A percentile compares a stretch with the other conserved stretches of the same genome.
Evolutionary conservation across 2,329 filamentous ascomycete genomes (phyloP).

Genomic region (Rhynchosporium graminicola): DNA sequence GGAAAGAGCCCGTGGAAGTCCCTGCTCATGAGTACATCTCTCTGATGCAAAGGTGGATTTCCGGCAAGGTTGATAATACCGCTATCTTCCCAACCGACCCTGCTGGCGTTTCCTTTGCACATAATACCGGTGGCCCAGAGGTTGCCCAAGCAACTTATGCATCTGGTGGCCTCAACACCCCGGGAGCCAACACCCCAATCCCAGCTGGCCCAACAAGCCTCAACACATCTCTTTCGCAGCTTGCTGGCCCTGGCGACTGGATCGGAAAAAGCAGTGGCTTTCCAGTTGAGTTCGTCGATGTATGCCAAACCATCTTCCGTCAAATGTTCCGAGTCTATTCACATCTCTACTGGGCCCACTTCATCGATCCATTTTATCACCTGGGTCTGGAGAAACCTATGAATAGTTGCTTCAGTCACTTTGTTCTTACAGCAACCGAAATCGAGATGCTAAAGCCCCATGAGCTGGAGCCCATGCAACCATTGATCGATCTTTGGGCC

Average conservation of each 20-base stretch:
- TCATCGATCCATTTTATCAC: conserved; percentile 79
- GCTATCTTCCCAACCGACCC: conserved; percentile 88
- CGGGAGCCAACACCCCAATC: conserved; percentile 43
- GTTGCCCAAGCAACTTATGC: conserved; percentile 57
- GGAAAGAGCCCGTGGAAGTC: conserved; percentile 85
- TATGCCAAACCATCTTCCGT: conserved; percentile 91
- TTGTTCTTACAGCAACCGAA: conserved; percentile 76
- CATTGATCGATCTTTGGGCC: conserved; percentile 87
- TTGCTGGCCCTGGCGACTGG: conserved; percentile 69
- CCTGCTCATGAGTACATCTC: conserved; percentile 93
- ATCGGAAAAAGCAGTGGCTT: conserved; percentile 92
- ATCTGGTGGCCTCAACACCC: conserved; percentile 52
- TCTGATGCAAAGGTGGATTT: conserved; percentile 95
- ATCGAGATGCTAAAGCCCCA: conserved; percentile 83
- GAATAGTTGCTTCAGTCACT: conserved; percentile 87
- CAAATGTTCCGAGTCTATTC: conserved; percentile 99
- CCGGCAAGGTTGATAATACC: conserved; percentile 89
- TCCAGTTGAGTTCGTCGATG: conserved; percentile 82
- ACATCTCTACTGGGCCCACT: conserved; percentile 97
- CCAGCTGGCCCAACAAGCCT: conserved; percentile 45
- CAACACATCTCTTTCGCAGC: conserved; percentile 58
- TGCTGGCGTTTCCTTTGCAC: conserved; percentile 65
- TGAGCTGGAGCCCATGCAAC: conserved; percentile 95
- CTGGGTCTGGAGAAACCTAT: conserved; percentile 78
- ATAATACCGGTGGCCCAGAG: conserved; percentile 61